Evolutionary conservation across 345 rosid species (phyloP), one percentile per base, ranked within the genome.

Genomic region (Populus davidiana): DNA sequence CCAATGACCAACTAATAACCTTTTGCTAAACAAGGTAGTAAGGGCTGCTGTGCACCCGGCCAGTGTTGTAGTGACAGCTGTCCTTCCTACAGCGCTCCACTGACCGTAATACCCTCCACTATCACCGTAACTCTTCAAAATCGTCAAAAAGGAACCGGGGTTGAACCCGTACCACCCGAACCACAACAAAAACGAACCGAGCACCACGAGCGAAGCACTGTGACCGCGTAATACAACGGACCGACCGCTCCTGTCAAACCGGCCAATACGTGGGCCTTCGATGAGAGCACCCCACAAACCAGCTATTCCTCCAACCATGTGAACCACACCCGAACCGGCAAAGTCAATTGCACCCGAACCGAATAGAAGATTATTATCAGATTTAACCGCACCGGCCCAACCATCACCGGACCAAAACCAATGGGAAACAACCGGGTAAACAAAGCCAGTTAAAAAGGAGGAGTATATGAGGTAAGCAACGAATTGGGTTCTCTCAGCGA

Each of bases 401-500:
- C 94, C 94, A 17, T 90, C 94, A 0, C 50, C 35, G 6, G 92
- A 85, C 94, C 94, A 90, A 71, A 89, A 75, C 92, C 92, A 90
- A 75, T 90, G 94, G 1, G 94, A 86, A 0, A 87, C 94, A 25
- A 90, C 69, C 0, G 90, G 92, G 75, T 91, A 89, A 64, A 91
- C 94, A 5, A 91, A 83, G 1, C 94, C 92, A 2, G 92, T 89
- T 18, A 91, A 77, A 35, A 91, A 91, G 9, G 92, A 83, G 1
- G 94, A 91, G 80, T 89, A 91, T 7, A 89, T 84, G 16, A 91
- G 69, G 36, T 91, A 91, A 43, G 94, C 91, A 10, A 91, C 89
- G 56, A 91, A 91, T 54, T 91, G 94, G 52, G 94, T 90, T 67
- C 92, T 84, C 79, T 90, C 91, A 0, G 94, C 92, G n/a, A 91